Base-by-base conservation (phyloP, 2,329 filamentous ascomycete species). In the Fusarium euwallaceae region DNA sequence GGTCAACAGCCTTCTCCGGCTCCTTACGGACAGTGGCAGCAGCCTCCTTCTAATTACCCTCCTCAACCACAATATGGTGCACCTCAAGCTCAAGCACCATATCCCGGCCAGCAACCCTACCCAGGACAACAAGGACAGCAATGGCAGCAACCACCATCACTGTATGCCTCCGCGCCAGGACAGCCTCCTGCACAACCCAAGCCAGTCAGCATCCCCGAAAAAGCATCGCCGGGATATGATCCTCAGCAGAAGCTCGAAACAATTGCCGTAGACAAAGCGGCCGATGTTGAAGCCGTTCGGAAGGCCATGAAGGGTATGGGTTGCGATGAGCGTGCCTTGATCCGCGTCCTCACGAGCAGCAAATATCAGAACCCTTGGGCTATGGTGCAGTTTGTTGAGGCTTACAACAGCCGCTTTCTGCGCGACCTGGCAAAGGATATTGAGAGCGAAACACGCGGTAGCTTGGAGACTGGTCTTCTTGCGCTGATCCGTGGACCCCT, bases 221-320 rank as follows among this genome's bases (percentile, higher is more conserved):
- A 79, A 1, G 79, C 81, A 3, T 82, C 80, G 0, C 67, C 66
- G 3, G 80, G 79, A 14, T 81, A 82, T 5, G 81, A 82, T n/a
- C 39, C 58, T 1, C 67, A 75, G 1, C 80, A 82, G 36, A 81
- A 76, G 27, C 64, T 74, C 2, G 78, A 48, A 60, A 62, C 68
- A 1, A 72, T 74, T 3, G 78, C 70, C n/a, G 75, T 82, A 12
- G 77, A 84, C 36, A 83, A 81, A 5, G 20, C 70, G 2, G 34
- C 72, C 17, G 82, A 83, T 7, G 76, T 76, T 1, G 80, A 83
- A 67, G 53, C 69, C 1, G 61, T 84, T 2, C 76, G 80, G 55
- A 80, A 82, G 24, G 81, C 82, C 2, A 83, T 83, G 82, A 81
- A 81, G 67, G 81, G 80, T 9, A 80, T 81, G 73, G 82, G 81